These are phyloP conservation scores for Solanum corneliomulleri DNA, from an alignment of 257 asterid species.

Conservation along the genomic window DNA sequence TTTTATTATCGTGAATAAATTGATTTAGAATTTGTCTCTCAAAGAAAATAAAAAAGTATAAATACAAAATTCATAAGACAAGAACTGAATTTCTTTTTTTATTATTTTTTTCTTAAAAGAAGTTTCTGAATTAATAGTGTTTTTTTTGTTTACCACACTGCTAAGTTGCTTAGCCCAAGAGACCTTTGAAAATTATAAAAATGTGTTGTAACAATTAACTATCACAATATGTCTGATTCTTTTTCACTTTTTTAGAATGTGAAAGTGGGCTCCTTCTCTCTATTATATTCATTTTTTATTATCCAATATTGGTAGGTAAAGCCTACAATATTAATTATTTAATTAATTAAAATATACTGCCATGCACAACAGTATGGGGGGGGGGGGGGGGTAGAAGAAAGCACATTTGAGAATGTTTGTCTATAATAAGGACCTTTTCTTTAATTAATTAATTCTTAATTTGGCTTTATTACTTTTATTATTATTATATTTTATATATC, in stretches of 20 bases:
- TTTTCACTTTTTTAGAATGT: neutral
- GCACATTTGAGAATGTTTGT: slow-evolving; percentile 15
- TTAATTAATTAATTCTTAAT: neutral
- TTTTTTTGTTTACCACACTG: slow-evolving; percentile 1
- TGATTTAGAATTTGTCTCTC: no score
- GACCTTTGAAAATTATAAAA: neutral
- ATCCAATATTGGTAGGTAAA: neutral
- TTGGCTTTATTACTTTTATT: neutral
- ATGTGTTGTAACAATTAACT: neutral
- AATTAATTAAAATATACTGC: neutral
- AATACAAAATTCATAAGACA: neutral
- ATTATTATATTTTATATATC: neutral
- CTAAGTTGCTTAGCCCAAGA: slow-evolving; percentile 9
- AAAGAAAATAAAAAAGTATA: no score
- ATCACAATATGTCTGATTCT: neutral
- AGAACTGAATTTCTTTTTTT: neutral
- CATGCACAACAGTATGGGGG: neutral
- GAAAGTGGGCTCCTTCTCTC: neutral
- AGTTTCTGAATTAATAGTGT: neutral
- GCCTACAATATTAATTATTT: neutral
- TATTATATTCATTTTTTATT: neutral
- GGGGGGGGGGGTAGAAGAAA: neutral
- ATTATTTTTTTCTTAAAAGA: neutral
- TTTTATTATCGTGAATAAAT: no score
- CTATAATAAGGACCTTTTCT: neutral